Evolutionary conservation across 768 basidiomycete species (phyloP), one percentile per base, ranked within the genome.

Genomic region (Amanita inopinata): DNA sequence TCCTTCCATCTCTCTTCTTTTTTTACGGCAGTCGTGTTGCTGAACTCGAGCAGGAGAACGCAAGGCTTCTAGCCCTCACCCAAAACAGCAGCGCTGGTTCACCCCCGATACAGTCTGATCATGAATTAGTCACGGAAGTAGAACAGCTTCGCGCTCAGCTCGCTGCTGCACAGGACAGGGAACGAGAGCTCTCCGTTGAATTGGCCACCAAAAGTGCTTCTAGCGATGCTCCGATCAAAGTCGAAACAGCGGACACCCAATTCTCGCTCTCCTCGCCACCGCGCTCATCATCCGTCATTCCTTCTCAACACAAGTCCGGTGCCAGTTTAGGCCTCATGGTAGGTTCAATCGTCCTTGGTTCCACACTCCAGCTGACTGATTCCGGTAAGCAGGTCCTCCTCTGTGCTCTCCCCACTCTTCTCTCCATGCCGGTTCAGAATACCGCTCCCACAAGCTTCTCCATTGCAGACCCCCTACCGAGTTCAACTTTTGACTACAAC

Each of bases 21-120:
- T 45, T 53, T 53, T 56, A 49, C 46, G 48, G 42, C 63, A 91
- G 88, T 53, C 88, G 82, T 45, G 85, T 91, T 53, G 75, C 78
- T 48, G 82, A 86, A 56, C 68, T 91, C 22, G 88, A 90, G 63
- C 77, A 83, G 58, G 89, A 90, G 58, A 90, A 88, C 52, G 80
- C 75, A 33, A 70, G 80, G 30, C 77, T 91, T 40, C 69, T 76
- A 24, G 69, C 70, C 30, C 62, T 84, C 48, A 66, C 80, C 46
- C 71, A 75, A 56, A 63, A 57, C 32, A 65, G 65, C 40, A 57
- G 54, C 50, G 56, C 56, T 30, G 32, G 43, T 23, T 24, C 57
- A 33, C 49, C 41, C 49, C 57, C 52, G 51, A 50, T 51, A 25
- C 49, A 49, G 38, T 40, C 51, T 44, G 65, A 58, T 52, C 61